Evolutionary conservation across 257 asterid species (phyloP), one percentile per base, ranked within the genome.

Genomic region (Anisodus tanguticus): DNA sequence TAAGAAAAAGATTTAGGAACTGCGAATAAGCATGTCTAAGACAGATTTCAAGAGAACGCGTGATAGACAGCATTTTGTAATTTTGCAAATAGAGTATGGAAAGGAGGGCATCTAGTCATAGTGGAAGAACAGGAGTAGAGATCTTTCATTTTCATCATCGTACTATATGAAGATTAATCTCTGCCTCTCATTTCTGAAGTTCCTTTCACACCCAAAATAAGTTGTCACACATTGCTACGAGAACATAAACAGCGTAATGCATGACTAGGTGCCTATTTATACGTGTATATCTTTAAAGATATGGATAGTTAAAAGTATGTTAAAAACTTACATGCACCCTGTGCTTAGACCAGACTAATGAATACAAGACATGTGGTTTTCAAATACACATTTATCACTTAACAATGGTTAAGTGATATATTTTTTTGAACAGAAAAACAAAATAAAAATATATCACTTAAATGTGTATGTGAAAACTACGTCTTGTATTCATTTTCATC

Each of bases 91-190:
- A 49, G 43, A 74, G 35, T 31, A 31, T 31, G 60, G 3, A 7
- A 74, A 74, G 6, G 19, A 49, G 59, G 59, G 54, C 13, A 0
- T 74, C 62, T 47, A 74, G 60, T 74, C 58, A 69, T 39, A 51
- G 8, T 6, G 81, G 26, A 12, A 49, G 16, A 22, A 26, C 45
- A 76, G 8, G 22, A 76, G 35, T 41, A 70, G 55, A 70, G 54
- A 9, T 41, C 55, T 35, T 41, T 70, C 55, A 70, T 41, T 70
- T 70, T 41, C 79, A 70, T 41, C 54, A 69, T 69, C 74, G 47
- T 35, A 12, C 11, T 67, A 67, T 35, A 49, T 1, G 6, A 68
- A 11, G 0, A 15, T 13, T 37, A 37, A 68, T 68, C 35, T 31
- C 76, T 68, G 26, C 45, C 5, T 41, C 2, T 68, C 76, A 68